Evolutionary conservation across 169 alveolate genomes (phyloP).

Genomic region (Plasmodium gonderi): DNA sequence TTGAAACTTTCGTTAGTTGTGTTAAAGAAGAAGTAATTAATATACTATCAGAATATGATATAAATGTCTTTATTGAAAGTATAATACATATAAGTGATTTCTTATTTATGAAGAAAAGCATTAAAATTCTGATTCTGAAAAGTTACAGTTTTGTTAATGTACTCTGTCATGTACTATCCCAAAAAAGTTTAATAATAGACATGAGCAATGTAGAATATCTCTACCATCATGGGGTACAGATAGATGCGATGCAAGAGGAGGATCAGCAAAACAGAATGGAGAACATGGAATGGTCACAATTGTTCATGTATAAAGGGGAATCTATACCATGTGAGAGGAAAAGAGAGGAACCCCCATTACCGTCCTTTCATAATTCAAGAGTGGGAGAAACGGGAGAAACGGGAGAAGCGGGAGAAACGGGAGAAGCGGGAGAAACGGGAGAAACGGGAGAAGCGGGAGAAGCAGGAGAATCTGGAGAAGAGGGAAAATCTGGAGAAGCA

Average conservation of each 20-base stretch:
- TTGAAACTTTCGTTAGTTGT: neutral
- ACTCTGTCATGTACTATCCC: conserved; percentile 14
- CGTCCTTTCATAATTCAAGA: no score
- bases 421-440: no score
- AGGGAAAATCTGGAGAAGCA: no score
- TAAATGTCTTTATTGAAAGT: conserved; percentile 15
- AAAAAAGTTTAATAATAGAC: neutral
- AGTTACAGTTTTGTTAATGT: conserved; percentile 49
- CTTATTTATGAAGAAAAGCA: conserved; percentile 9
- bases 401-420: no score
- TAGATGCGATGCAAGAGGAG: neutral
- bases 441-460: no score
- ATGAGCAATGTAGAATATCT: conserved; percentile 17
- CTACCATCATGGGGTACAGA: neutral
- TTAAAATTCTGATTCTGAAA: conserved; percentile 22
- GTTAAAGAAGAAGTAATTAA: conserved; percentile 13
- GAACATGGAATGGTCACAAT: neutral
- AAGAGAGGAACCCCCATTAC: no score
- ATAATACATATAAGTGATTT: conserved; percentile 28
- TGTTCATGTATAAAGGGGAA: neutral
- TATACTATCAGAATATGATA: conserved; percentile 23
- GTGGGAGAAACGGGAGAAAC: no score
- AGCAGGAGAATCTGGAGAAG: no score
- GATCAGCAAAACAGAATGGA: neutral
- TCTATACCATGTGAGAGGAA: no score